Base-by-base conservation (phyloP, 495 filamentous ascomycete species). In the Xylaria venustula region DNA sequence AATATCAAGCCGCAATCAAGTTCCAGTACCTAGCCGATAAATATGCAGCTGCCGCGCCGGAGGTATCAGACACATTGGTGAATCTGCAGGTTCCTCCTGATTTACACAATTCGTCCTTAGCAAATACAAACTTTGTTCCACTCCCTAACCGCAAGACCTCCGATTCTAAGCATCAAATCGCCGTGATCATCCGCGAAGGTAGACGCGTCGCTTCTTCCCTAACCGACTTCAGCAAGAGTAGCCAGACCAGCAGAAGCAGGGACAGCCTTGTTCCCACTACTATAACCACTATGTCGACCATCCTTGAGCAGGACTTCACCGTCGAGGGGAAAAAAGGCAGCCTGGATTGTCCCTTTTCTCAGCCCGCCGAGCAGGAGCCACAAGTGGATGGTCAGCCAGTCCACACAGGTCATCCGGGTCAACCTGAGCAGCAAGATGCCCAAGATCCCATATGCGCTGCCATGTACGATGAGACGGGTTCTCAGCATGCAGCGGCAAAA, bases 271-370 rank as follows among this genome's bases (percentile, higher is more conserved):
- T 78, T 59, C 75, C 77, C 62, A 67, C 64, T 52, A 74, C 66
- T 11, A 69, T 76, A 67, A 83, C 83, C 3, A 74, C 78, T 40
- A 72, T 82, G 60, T 79, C 81, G 32, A 83, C 81, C 15, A 78
- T 80, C 1, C 72, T 88, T 51, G 86, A 89, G 70, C 79, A 84
- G 61, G 86, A 89, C 64, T 89, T 88, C 62, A 89, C 86, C 4
- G 80, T 85, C 17, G 67, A 79, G 48, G 86, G 86, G 40, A 86
- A 79, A 66, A 85, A 85, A 46, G 82, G 86, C 51, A 74, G 72
- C n/a, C 68, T 88, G 19, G 76, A 79, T 19, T 89, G 87, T 71
- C 87, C 87, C 14, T 88, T 88, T 67, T 77, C 81, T 11, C 65
- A 58, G 22, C 58, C 63, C 37, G 59, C 64, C 46, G 48, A 59